Percentiles rank a stretch among this genome's conserved stretches.
phyloP scores from a whole-genome alignment of 176 grass and related monocot genomes.

The Oryza rufipogon region DNA sequence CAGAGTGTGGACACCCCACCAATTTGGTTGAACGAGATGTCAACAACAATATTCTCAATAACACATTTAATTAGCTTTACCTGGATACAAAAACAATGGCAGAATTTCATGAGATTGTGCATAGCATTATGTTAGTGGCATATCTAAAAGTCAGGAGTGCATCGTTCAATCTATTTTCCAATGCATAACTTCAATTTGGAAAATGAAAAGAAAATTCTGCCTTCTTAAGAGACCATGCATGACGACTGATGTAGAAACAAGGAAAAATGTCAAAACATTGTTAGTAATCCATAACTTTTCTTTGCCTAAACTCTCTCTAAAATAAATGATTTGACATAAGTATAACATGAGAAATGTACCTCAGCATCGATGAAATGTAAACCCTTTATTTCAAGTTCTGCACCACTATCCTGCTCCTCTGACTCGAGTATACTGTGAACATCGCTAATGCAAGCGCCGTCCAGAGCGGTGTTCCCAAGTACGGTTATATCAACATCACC shows the following conservation, averaged over 20 bases:
- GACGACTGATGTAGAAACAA: neutral
- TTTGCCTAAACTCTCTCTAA: no score
- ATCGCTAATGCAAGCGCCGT: conserved; percentile 37
- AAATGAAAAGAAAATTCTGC: neutral
- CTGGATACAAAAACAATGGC: conserved; percentile 50
- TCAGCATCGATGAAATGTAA: conserved; percentile 67
- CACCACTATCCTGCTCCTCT: conserved; percentile 41
- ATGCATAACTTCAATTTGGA: neutral
- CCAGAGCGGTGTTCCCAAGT: conserved; percentile 35
- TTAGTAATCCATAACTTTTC: neutral
- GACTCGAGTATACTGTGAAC: conserved; percentile 48
- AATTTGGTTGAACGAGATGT: conserved; percentile 80
- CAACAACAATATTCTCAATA: conserved; percentile 79
- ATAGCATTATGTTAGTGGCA: neutral
- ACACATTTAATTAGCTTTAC: conserved; percentile 81
- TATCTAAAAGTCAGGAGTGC: neutral
- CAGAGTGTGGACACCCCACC: conserved; percentile 76
- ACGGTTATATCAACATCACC: conserved; percentile 82
- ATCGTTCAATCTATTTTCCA: neutral
- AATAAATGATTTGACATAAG: neutral
- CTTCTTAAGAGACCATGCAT: neutral
- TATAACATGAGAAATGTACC: conserved; percentile 36
- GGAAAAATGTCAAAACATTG: neutral
- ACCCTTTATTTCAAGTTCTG: conserved; percentile 51
- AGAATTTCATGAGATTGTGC: neutral